Evolutionary conservation across 441 rosid genomes (phyloP).

Genomic region (Cnidoscolus chayamansa): DNA sequence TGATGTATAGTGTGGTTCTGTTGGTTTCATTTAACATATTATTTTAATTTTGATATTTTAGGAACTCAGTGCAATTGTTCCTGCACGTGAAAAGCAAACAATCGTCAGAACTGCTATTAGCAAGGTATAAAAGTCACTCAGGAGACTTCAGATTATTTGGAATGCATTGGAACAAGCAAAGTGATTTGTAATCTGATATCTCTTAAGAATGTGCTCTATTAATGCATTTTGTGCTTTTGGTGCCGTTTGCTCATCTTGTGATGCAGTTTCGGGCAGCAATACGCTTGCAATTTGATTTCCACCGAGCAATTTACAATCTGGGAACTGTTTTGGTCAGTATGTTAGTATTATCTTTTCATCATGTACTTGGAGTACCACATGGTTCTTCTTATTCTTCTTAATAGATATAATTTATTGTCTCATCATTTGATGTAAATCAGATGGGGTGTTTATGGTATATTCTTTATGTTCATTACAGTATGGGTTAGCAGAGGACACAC

Average conservation of each 20-base stretch:
- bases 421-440: neutral
- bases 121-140: conserved; percentile 59
- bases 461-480: conserved; percentile 49
- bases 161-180: conserved; percentile 28
- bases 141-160: conserved; percentile 30
- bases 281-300: conserved; percentile 93
- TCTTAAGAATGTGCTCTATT: neutral
- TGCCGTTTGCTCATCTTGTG: conserved; percentile 20
- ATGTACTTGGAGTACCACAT: conserved; percentile 9
- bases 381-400: neutral
- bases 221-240: conserved; percentile 20
- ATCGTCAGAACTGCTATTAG: conserved; percentile 93
- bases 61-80: conserved; percentile 99
- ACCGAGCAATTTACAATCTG: conserved; percentile 94
- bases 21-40: conserved; percentile 17
- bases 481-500: conserved; percentile 97
- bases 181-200: conserved; percentile 25
- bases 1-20: neutral
- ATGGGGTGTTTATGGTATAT: neutral
- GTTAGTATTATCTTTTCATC: conserved; percentile 12
- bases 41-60: conserved; percentile 29
- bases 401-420: neutral
- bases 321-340: conserved; percentile 94
- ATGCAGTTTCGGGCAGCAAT: conserved; percentile 96
- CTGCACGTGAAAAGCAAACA: conserved; percentile 86